A percentile compares a stretch with the other conserved stretches of the same genome.
Conservation (phyloP, 2,329 filamentous ascomycete genomes). For the Pseudofabraea citricarpa region DNA sequence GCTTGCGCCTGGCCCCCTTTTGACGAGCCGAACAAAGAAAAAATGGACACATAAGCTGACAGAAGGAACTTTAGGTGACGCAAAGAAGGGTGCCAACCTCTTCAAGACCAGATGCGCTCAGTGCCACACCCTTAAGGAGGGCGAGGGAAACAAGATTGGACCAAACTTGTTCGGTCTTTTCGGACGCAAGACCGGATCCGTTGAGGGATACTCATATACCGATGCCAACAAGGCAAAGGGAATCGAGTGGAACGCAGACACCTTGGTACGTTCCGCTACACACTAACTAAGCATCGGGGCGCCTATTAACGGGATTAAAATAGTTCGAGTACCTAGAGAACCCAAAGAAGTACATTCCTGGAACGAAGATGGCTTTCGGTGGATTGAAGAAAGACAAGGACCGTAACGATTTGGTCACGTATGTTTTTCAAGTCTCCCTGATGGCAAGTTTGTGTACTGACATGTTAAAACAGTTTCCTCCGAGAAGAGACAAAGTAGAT, state of each 20-base stretch:
- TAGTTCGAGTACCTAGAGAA: conserved; percentile 99
- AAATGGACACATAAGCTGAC: conserved; percentile 27
- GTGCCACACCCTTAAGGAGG: conserved; percentile 93
- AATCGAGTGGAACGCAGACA: conserved; percentile 79
- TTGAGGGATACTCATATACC: conserved; percentile 94
- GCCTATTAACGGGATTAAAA: background rate
- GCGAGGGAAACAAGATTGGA: conserved; percentile 96
- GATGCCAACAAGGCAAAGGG: conserved; percentile 99
- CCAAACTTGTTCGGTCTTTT: conserved; percentile 96
- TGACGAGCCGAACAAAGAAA: too few species aligned
- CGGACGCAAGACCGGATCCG: conserved; percentile 88
- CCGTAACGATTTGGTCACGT: conserved; percentile 97
- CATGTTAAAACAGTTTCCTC: conserved; percentile 50
- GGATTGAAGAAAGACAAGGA: conserved; percentile 99
- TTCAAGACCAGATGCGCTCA: conserved; percentile 99
- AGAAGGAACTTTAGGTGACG: conserved; percentile 61
- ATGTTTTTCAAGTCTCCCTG: conserved; percentile 38
- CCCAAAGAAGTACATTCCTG: conserved; percentile 99
- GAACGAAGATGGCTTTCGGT: conserved; percentile 99
- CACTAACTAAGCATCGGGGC: background rate
- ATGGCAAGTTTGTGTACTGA: conserved; percentile 7
- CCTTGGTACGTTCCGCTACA: conserved; percentile 59
- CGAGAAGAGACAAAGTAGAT: conserved; percentile 65
- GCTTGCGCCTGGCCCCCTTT: conserved; percentile 12
- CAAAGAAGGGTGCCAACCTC: conserved; percentile 95